Percentiles rank a stretch among this genome's conserved stretches.
Evolutionary conservation across 495 filamentous ascomycete genomes (phyloP).

Genomic region (Cetradonia linearis): DNA sequence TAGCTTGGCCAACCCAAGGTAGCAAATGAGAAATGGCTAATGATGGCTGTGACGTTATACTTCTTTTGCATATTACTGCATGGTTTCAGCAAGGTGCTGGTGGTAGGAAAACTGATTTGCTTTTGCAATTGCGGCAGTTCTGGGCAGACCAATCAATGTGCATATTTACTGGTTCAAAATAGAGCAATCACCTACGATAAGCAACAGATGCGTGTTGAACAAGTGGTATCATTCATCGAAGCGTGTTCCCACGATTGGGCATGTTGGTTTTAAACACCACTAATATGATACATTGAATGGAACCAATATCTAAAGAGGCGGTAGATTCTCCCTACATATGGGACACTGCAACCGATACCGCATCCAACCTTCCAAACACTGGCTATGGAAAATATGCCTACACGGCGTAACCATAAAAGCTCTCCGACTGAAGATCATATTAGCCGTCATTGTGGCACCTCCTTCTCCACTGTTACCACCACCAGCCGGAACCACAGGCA

Average conservation of each 20-base stretch:
- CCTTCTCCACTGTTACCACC: conserved; percentile 36
- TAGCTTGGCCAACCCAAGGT: background rate
- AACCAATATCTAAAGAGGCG: conserved; percentile 43
- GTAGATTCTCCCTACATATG: conserved; percentile 83
- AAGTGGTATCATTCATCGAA: background rate
- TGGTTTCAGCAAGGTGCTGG: conserved; percentile 13
- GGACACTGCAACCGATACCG: conserved; percentile 84
- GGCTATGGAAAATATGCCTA: conserved; percentile 88
- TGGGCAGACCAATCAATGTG: background rate
- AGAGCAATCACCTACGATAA: background rate
- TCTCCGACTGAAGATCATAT: conserved; percentile 64
- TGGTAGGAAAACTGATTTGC: background rate
- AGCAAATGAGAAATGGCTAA: background rate
- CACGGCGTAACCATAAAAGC: conserved; percentile 97
- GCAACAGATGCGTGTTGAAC: background rate
- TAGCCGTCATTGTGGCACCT: conserved; percentile 44
- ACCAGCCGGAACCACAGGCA: conserved; percentile 60
- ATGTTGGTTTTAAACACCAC: background rate
- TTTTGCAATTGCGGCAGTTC: background rate
- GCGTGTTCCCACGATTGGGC: background rate
- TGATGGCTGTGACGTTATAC: background rate
- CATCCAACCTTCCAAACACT: conserved; percentile 95
- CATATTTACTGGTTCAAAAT: background rate
- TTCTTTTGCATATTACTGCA: conserved; percentile 1
- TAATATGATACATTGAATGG: conserved; percentile 30